phyloP scores from a whole-genome alignment of 495 filamentous ascomycete species.

The Penicillium antarcticum region DNA sequence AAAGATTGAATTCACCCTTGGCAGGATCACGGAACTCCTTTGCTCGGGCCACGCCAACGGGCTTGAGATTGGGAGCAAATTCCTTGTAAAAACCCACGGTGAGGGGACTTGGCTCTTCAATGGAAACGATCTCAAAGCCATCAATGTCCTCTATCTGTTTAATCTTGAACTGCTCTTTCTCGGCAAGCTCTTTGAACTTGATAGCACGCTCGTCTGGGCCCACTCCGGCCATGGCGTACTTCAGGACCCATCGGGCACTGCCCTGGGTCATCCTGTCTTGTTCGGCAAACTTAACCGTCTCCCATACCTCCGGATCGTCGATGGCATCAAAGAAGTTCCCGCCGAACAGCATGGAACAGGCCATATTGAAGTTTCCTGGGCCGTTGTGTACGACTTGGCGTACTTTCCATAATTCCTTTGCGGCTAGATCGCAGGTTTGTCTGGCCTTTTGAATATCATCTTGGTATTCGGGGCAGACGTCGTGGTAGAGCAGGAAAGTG shows the following conservation, averaged over 20 bases:
- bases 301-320: constrained; percentile 20
- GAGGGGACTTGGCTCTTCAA: constrained; percentile 38
- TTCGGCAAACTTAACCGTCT: not conserved
- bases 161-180: constrained; percentile 23
- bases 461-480: constrained; percentile 79
- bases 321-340: constrained; percentile 41
- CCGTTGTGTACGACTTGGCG: constrained; percentile 44
- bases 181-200: constrained; percentile 25
- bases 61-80: constrained; percentile 31
- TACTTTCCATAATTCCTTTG: constrained; percentile 61
- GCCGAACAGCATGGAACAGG: constrained; percentile 58
- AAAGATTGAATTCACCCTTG: constrained; percentile 37
- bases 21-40: constrained; percentile 41
- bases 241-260: constrained; percentile 43
- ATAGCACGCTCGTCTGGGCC: constrained; percentile 35
- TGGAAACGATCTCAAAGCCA: constrained; percentile 55
- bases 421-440: constrained; percentile 62
- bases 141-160: constrained; percentile 40
- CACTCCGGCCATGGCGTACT: constrained; percentile 38
- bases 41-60: constrained; percentile 43
- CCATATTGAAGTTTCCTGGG: constrained; percentile 75
- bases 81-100: constrained; percentile 39
- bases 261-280: constrained; percentile 23
- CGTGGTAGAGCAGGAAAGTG: constrained; percentile 79
- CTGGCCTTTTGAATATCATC: constrained; percentile 64